Evolutionary conservation across 208 protist species (phyloP), one percentile per base, ranked within the genome.

Genomic region (Leptomonas seymouri): DNA sequence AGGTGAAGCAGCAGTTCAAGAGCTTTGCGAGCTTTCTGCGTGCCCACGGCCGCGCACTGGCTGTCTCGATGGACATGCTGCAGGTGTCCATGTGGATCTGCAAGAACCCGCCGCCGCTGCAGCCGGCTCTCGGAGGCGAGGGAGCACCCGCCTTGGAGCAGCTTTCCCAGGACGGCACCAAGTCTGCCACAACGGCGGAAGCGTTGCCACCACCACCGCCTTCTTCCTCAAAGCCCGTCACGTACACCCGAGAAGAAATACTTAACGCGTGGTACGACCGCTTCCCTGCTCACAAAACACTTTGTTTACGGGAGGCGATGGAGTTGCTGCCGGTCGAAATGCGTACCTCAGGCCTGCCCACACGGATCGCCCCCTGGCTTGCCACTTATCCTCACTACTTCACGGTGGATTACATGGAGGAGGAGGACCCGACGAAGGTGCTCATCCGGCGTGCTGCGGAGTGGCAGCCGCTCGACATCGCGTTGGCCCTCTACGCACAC

Each of bases 11-110:
- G 44, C 76, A 81, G 20, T 89, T 82, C 41, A 78, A 82, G 50
- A 94, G 89, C 60, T 93, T 96, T 50, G 87, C 89, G 9, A 82
- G 88, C n/a, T 96, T 96, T 71, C 66, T 96, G 57, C 88, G 91
- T 2, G 67, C 81, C 5, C 91, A 96, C 71, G 91, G 91, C 18
- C 61, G 69, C 11, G 74, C 88, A 21, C 57, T 96, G 23, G 81
- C 91, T 16, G 74, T 96, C 45, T 94, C 91, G 57, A 78, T 73
- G 57, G 91, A 96, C 74, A 91, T 94, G 82, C 60, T 96, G 51
- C 78, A 93, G 75, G 87, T 96, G 2, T 83, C 91, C 60, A 84
- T 85, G 79, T 96, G 91, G 89, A 81, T 91, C 53, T 71, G 34
- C 45, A 31, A 48, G 58, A 81, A 30, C 76, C 70, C 63, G 8